Evolutionary conservation across 257 asterid genomes (phyloP).

Genomic region (Nemophila menziesii): DNA sequence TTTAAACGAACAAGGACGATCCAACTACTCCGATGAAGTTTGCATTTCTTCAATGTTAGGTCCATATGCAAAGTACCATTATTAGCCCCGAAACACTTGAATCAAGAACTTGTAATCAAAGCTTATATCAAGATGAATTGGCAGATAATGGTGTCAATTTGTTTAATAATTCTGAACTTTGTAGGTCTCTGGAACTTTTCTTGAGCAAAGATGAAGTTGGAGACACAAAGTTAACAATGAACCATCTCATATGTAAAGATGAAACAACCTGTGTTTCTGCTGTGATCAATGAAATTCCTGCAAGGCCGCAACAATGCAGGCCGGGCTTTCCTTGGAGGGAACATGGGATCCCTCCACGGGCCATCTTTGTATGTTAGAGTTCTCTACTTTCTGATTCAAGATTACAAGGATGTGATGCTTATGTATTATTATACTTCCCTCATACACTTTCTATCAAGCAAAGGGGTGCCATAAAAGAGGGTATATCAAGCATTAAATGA

Average conservation of each 20-base stretch:
- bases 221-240: constrained; percentile 5
- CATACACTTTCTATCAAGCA: constrained; percentile 9
- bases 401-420: constrained; percentile 11
- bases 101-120: constrained; percentile 4
- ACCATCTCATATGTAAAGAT: constrained; percentile 7
- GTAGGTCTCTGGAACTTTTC: not conserved
- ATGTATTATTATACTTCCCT: constrained; percentile 10
- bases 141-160: constrained; percentile 7
- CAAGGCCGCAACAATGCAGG: constrained; percentile 3
- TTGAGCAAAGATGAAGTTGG: not conserved
- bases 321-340: constrained; percentile 15
- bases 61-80: constrained; percentile 6
- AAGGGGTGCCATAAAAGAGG: constrained; percentile 9
- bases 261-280: constrained; percentile 8
- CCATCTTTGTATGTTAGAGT: constrained; percentile 15
- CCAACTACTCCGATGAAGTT: constrained; percentile 5
- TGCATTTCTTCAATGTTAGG: constrained; percentile 8
- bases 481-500: constrained; percentile 8
- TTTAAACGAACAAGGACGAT: constrained; percentile 7
- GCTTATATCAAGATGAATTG: not conserved
- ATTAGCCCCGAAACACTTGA: constrained; percentile 5
- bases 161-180: constrained; percentile 7
- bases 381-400: constrained; percentile 3
- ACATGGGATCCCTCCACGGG: constrained; percentile 16
- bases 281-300: constrained; percentile 6